A percentile compares a stretch with the other conserved stretches of the same genome.
phyloP scores from a whole-genome alignment of 805 yeast species.

The Teunomyces tritomae region DNA sequence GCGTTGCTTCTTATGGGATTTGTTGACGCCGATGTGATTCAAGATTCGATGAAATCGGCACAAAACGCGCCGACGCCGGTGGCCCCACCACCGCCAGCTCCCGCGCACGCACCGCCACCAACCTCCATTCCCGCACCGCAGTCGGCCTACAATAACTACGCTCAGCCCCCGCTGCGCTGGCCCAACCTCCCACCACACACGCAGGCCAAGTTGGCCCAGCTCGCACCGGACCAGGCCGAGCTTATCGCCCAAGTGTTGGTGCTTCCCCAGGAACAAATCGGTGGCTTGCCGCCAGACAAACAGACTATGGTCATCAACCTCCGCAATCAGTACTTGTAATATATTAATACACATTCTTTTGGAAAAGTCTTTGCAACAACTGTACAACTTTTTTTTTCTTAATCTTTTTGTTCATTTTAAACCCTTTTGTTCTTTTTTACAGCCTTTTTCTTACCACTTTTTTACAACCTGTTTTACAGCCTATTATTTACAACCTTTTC shows the following conservation, averaged over 20 bases:
- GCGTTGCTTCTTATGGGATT: conserved; percentile 76
- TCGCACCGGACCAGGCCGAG: conserved; percentile 59
- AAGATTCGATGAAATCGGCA: conserved; percentile 45
- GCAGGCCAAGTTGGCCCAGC: conserved; percentile 46
- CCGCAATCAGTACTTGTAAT: conserved; percentile 49
- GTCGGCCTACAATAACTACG: neutral
- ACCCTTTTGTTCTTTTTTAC: too few species aligned
- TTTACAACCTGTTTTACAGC: too few species aligned
- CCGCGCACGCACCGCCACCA: conserved; percentile 1
- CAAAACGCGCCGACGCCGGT: conserved; percentile 12
- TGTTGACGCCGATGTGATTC: conserved; percentile 66
- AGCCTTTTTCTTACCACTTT: too few species aligned
- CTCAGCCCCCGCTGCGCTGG: conserved; percentile 28
- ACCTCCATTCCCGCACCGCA: neutral
- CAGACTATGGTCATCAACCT: conserved; percentile 55
- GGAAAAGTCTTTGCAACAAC: neutral
- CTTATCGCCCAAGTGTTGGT: conserved; percentile 53
- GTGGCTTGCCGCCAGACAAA: conserved; percentile 49
- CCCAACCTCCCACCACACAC: conserved; percentile 47
- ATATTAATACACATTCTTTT: neutral
- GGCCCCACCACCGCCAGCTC: conserved; percentile 9
- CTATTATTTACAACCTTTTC: neutral
- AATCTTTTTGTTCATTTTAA: too few species aligned
- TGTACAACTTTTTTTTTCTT: too few species aligned
- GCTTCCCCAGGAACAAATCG: conserved; percentile 49